Base-by-base conservation (phyloP, 495 filamentous ascomycete genomes). In the Elasticomyces elasticus region DNA sequence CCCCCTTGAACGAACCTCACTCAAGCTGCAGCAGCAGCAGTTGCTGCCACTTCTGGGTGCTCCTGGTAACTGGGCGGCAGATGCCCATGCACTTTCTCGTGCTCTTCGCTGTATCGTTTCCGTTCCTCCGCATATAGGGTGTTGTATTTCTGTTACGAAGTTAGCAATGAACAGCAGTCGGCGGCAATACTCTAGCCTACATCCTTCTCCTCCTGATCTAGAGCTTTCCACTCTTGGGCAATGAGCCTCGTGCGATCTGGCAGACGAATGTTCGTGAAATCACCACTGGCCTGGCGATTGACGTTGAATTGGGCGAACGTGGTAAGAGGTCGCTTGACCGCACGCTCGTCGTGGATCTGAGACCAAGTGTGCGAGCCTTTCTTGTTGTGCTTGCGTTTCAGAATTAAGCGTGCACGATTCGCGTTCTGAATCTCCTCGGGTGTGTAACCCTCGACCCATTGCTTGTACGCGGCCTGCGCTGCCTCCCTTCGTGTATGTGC, bases 381-480 rank as follows among this genome's bases (percentile, higher is more conserved):
- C 40, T 42, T n/a, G 23, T 4, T 45, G 27, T 59, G 11, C 22
- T 56, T 27, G 35, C 46, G 11, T 59, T 66, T 9, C 11, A 90
- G 73, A 1, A 17, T 13, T 0, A 17, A 49, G 37, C 87, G 83
- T 19, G 86, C 87, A 0, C 5, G 43, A 66, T 88, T 90, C 52
- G 86, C 86, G 1, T 69, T 56, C 35, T 68, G 59, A 49, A 89
- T 85, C 55, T 81, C 65, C 4, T 69, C 55, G 1, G 77, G 74
- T 5, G 80, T 74, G 61, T 84, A 68, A 5, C 66, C 69, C 26
- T 77, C 64, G 26, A 90, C 59, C 83, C 83, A 94, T 25, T 72
- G 59, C 27, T 74, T 71, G 57, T 76, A 76, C 0, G 66, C 64
- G 19, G 72, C 71, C 2, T 62, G 55, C 49, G 76, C 76, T 9